phyloP scores from a whole-genome alignment of 148 eudicot species.

The Chenopodium suecicum region DNA sequence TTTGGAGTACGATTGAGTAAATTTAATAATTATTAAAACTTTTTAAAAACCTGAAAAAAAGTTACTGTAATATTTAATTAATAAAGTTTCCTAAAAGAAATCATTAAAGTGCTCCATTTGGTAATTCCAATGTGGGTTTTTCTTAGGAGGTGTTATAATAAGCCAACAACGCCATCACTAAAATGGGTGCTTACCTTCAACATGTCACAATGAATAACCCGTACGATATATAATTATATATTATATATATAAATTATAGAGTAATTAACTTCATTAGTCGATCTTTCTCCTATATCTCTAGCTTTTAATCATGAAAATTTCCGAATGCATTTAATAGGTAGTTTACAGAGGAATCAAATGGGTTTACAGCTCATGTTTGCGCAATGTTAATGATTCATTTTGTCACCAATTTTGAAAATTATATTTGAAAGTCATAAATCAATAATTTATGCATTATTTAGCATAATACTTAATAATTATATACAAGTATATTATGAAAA shows the following conservation, averaged over 20 bases:
- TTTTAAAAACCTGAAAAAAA: background rate
- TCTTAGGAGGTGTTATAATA: background rate
- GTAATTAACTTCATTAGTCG: background rate
- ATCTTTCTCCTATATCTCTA: constrained; percentile 1
- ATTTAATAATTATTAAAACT: too few relatives aligned
- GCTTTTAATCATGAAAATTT: constrained; percentile 8
- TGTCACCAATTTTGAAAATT: background rate
- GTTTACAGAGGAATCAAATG: background rate
- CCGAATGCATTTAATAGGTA: background rate
- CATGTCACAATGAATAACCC: background rate
- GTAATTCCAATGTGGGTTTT: background rate
- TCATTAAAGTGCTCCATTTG: constrained; percentile 1
- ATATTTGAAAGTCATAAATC: background rate
- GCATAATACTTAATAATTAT: too few relatives aligned
- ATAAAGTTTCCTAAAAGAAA: background rate
- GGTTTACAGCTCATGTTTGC: constrained; percentile 28
- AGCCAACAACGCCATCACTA: background rate
- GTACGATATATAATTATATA: background rate
- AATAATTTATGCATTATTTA: background rate
- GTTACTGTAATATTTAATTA: background rate
- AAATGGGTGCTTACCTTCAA: constrained; percentile 15
- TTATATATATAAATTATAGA: too few relatives aligned
- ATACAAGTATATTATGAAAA: too few relatives aligned
- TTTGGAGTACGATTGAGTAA: background rate
- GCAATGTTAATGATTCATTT: constrained; percentile 14